Percentiles rank a stretch among this genome's conserved stretches.
Conservation (phyloP, 2,329 filamentous ascomycete species). For the Dactylellina drechsleri region DNA sequence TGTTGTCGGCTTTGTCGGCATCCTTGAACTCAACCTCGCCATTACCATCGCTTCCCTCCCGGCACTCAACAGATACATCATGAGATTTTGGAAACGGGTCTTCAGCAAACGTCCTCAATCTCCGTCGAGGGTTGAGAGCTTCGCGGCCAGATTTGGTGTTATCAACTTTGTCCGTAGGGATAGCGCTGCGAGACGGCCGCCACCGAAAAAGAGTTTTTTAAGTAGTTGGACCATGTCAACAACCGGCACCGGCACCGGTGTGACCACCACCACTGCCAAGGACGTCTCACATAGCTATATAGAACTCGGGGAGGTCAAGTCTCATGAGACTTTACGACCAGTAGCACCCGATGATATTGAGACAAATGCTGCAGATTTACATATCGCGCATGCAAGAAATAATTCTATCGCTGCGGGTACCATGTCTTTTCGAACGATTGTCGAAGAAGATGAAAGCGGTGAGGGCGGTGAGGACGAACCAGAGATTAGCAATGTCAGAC, state of each 20-base stretch:
- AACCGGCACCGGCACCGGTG: background rate
- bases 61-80: constrained; percentile 34
- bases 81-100: constrained; percentile 15
- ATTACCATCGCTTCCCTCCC: constrained; percentile 30
- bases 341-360: background rate
- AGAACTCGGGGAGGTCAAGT: constrained; percentile 25
- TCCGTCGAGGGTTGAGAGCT: background rate
- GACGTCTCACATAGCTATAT: constrained; percentile 10
- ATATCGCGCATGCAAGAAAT: constrained; percentile 1
- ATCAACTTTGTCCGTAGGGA: constrained; percentile 17
- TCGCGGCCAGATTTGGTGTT: constrained; percentile 25
- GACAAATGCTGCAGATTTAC: constrained; percentile 7
- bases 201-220: constrained; percentile 1
- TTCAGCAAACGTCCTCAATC: background rate
- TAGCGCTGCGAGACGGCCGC: background rate
- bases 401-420: background rate
- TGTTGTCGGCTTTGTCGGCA: constrained; percentile 29
- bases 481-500: too few relatives aligned
- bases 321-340: constrained; percentile 12
- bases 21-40: constrained; percentile 30
- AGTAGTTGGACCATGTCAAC: constrained; percentile 26
- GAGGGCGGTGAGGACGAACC: background rate
- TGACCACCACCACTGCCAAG: background rate
- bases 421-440: background rate
- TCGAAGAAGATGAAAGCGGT: background rate